Percentiles rank a stretch among this genome's conserved stretches.
Evolutionary conservation across 2,329 filamentous ascomycete species (phyloP).

Genomic region (Apiospora kogelbergensis): DNA sequence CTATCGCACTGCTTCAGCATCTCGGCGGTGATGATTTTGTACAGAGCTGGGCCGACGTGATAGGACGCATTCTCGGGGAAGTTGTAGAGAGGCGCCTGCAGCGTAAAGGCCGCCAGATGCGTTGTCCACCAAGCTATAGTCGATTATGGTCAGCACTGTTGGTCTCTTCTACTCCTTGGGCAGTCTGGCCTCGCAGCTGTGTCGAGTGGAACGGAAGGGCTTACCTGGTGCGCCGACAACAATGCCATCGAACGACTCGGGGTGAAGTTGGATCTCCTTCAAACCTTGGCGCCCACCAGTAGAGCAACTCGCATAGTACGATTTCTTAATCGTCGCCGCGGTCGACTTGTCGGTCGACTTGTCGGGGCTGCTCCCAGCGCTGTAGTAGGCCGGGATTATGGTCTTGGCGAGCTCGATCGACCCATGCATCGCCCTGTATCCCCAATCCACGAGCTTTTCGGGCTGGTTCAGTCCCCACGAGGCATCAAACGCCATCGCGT

Average conservation of each 20-base stretch:
- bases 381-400: conserved; percentile 50
- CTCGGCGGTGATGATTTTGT: conserved; percentile 39
- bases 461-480: conserved; percentile 39
- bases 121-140: conserved; percentile 45
- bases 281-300: conserved; percentile 61
- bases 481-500: conserved; percentile 27
- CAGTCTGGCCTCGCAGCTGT: no score
- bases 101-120: conserved; percentile 37
- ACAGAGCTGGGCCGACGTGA: conserved; percentile 40
- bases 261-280: conserved; percentile 50
- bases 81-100: conserved; percentile 44
- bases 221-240: conserved; percentile 46
- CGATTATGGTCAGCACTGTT: not conserved
- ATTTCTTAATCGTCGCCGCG: conserved; percentile 38
- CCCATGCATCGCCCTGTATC: conserved; percentile 45
- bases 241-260: conserved; percentile 59
- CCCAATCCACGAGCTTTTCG: conserved; percentile 40
- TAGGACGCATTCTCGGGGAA: conserved; percentile 38
- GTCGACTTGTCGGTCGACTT: not conserved
- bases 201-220: conserved; percentile 23
- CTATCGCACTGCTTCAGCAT: conserved; percentile 43
- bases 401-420: conserved; percentile 46
- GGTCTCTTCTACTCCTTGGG: not conserved
- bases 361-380: conserved; percentile 19
- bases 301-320: conserved; percentile 58